Base-by-base conservation (phyloP, 805 yeast genomes). In the Hanseniaspora singularis region DNA sequence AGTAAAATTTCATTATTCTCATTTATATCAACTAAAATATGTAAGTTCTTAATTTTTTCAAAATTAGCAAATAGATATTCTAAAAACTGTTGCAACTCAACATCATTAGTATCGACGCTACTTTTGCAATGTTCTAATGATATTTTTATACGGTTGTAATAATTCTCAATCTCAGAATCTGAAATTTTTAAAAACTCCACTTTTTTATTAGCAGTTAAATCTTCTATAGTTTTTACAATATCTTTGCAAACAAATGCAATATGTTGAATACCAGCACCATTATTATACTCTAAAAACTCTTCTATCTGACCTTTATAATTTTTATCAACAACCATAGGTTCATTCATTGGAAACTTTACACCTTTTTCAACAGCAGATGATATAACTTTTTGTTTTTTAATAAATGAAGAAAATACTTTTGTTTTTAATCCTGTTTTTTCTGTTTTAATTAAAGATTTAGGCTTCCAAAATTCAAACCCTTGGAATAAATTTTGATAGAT, bases 231-330 rank as follows among this genome's bases (percentile, higher is more conserved):
- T 2, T 58, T 57, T 18, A 83, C 53, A 33, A 85, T 84, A 59
- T 81, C 68, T 23, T 66, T 61, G 0, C 89, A 83, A 42, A 66
- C 62, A 20, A 85, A 59, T 0, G 95, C 95, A 55, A 85, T 66
- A 57, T 85, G 95, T 63, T 85, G 95, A 30, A 86, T 73, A 3
- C 95, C 95, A 0, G 94, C 81, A 0, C 95, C 94, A 40, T 74
- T 73, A 59, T 83, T 71, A 56, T 67, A 85, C 44, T 78, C 81
- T 52, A 80, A 62, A 57, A 80, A 85, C 61, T 85, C 95, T 61
- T 84, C 94, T 50, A 85, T 79, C 57, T 85, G 95, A 3, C 88
- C 77, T 56, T 69, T 74, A 57, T 72, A 71, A 34, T 65, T 59
- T 1, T 88, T 85, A 40, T 66, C 59, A 0, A 86, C 89, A 0